Percentiles rank a stretch among this genome's conserved stretches.
Conservation (phyloP, 805 yeast species). For the Lipomyces anomalus region DNA sequence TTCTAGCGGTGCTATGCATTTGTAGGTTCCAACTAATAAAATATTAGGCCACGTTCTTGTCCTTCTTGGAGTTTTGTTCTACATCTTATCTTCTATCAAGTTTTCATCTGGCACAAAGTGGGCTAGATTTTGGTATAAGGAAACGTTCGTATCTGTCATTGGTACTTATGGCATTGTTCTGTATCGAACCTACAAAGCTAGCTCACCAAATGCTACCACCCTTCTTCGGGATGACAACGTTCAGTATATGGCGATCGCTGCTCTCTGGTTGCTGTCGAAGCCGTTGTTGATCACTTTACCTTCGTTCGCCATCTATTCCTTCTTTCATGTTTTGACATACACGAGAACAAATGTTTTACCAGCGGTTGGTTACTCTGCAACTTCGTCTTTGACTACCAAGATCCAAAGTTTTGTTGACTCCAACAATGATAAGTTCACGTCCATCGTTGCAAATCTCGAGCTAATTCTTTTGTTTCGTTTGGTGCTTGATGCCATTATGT, state of each 20-base stretch:
- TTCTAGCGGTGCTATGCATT: background rate
- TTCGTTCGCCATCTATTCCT: conserved; percentile 72
- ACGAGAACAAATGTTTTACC: conserved; percentile 63
- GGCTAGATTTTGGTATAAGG: conserved; percentile 48
- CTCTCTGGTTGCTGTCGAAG: conserved; percentile 55
- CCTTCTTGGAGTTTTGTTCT: conserved; percentile 39
- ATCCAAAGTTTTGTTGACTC: conserved; percentile 44
- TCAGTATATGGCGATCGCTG: conserved; percentile 58
- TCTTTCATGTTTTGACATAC: conserved; percentile 77
- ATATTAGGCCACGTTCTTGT: conserved; percentile 48
- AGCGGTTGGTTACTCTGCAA: conserved; percentile 39
- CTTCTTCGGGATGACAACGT: conserved; percentile 58
- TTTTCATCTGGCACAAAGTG: conserved; percentile 29
- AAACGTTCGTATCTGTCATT: conserved; percentile 57
- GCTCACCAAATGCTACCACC: conserved; percentile 26
- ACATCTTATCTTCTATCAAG: conserved; percentile 35
- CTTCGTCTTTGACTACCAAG: conserved; percentile 27
- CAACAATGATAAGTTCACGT: conserved; percentile 56
- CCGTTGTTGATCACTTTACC: conserved; percentile 55
- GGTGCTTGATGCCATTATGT: conserved; percentile 46
- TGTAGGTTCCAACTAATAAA: background rate
- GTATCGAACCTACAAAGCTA: conserved; percentile 47
- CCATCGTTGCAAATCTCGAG: conserved; percentile 56
- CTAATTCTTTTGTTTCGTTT: conserved; percentile 41
- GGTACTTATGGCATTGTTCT: conserved; percentile 72